Base-by-base conservation (phyloP, 1,139 yeast species). In the Magnusiomyces ingens region DNA sequence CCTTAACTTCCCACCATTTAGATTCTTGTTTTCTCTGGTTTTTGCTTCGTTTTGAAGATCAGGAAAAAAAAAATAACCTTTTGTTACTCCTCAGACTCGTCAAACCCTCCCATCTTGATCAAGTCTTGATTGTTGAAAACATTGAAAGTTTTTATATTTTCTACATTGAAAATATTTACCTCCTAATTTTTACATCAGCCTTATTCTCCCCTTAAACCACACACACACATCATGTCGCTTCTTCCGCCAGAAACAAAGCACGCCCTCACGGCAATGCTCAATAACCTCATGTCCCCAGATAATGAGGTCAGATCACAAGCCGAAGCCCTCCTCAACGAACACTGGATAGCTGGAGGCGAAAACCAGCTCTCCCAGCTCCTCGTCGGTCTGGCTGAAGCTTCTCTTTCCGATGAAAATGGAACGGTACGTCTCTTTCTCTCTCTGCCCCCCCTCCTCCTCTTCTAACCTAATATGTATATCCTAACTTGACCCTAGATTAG, bases 381-480 rank as follows among this genome's bases (percentile, higher is more conserved):
- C 58, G 75, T 84, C 0, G 94, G 89, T 59, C 77, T 93, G 53
- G 93, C 96, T 1, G 89, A 86, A 65, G 94, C 85, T 64, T 83
- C 96, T 1, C 75, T 82, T 18, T 68, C 70, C 13, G 85, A 90
- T 13, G 74, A 77, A 2, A 74, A 74, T 55, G 85, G 81, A 51
- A 73, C 76, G 26, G 72, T 77, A 46, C 72, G 79, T 57, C 17
- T 26, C 11, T n/a, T 18, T 42, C 13, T 35, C 12, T 42, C 15
- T 41, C 40, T 29, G 15, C 22, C 36, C 29, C 15, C 13, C 22
- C 32, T 19, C 22, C 36, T 37, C 15, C 13, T 35, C 32, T n/a
- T 22, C 29, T 22, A 19, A 43, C 13, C n/a, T 18, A 11, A 4
- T 21, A 13, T 47, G 10, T 5, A 4, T 35, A 3, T 19, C 18